Base-by-base conservation (phyloP, 2,329 filamentous ascomycete species). In the Triangularia verruculosa region DNA sequence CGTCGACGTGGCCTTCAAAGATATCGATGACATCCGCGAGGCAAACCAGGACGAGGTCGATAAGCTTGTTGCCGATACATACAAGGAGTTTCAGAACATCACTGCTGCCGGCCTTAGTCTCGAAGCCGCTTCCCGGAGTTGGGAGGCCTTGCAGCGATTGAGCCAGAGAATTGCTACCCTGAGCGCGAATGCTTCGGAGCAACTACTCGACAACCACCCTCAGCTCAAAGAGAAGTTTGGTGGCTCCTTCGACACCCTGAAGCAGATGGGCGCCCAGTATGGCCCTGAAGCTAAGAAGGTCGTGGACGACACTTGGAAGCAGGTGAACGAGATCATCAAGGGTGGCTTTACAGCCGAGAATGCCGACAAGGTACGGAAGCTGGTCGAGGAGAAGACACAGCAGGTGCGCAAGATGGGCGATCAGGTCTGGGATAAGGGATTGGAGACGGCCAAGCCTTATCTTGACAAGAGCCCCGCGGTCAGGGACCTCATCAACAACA, bases 261-360 rank as follows among this genome's bases (percentile, higher is more conserved):
- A 91, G 81, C 75, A 86, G 68, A 82, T 91, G 75, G 86, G 86
- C 25, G 84, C 91, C 13, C 79, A 86, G 64, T 89, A 89, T 70
- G 90, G 90, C 0, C 90, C 89, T 0, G 88, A 92, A 72, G 89
- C 88, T 0, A 91, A 92, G 83, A 88, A 92, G 80, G 83, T 91
- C 74, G 83, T 90, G 4, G 87, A 92, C 61, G 81, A 89, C 75
- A 90, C 89, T 1, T 92, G 88, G 84, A 74, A 82, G 27, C 83
- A 92, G 73, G 78, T 91, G 68, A 82, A 81, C 68, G 85, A 89
- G 43, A 82, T 92, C 56, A 72, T 90, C 61, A 83, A 85, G 54
- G 81, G 81, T 13, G 89, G 89, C 2, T 72, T 91, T 59, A 86
- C 80, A 57, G 78, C 79, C 0, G 74, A 75, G 15, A 84, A 78